phyloP scores from a whole-genome alignment of 768 basidiomycete species.

The Auriculariales sp. region DNA sequence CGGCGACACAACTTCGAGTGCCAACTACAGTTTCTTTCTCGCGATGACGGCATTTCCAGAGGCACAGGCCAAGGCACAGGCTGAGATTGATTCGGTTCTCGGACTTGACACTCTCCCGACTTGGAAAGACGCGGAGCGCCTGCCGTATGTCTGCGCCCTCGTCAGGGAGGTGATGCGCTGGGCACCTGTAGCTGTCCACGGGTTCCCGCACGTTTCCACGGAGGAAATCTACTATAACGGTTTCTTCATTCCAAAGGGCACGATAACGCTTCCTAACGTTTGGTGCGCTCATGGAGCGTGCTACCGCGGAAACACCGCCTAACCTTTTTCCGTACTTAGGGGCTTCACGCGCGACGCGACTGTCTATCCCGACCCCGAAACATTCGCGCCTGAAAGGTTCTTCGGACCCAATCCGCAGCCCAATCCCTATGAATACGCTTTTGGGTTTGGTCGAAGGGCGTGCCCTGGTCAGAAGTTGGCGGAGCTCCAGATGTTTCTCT shows the following conservation, averaged over 20 bases:
- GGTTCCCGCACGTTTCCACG: neutral
- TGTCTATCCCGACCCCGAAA: slow-evolving; percentile 6
- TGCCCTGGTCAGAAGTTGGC: slow-evolving; percentile 13
- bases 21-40: slow-evolving; percentile 11
- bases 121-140: neutral
- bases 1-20: neutral
- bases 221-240: neutral
- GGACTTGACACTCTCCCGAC: slow-evolving; percentile 5
- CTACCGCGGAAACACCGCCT: neutral
- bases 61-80: slow-evolving; percentile 12
- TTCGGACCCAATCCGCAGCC: slow-evolving; percentile 7
- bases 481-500: slow-evolving; percentile 9
- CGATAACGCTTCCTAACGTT: slow-evolving; percentile 9
- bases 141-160: slow-evolving; percentile 12
- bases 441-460: slow-evolving; percentile 14
- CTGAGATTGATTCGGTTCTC: slow-evolving; percentile 14
- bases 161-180: slow-evolving; percentile 12
- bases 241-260: slow-evolving; percentile 9
- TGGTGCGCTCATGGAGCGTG: slow-evolving; percentile 3
- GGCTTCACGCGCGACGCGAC: slow-evolving; percentile 6
- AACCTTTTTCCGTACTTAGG: neutral
- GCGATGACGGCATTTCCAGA: slow-evolving; percentile 16
- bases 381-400: slow-evolving; percentile 12
- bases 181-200: slow-evolving; percentile 7
- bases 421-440: slow-evolving; percentile 10